Evolutionary conservation across 2,329 filamentous ascomycete genomes (phyloP).

Genomic region (Aureobasidium subglaciale): DNA sequence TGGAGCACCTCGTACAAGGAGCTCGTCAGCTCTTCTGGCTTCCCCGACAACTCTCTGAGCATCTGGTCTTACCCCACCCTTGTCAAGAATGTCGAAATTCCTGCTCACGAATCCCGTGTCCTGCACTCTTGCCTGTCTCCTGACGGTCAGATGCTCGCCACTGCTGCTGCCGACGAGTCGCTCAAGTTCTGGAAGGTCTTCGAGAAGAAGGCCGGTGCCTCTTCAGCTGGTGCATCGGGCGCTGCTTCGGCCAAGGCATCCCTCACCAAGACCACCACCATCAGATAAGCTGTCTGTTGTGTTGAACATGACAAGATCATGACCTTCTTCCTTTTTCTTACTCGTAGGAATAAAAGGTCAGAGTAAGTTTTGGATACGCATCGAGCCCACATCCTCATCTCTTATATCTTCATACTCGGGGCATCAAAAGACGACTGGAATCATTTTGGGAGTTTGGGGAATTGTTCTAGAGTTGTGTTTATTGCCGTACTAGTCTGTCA

Average conservation of each 20-base stretch:
- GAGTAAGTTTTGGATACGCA: conserved; percentile 3
- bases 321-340: conserved; percentile 1
- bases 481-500: neutral
- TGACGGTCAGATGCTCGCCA: conserved; percentile 96
- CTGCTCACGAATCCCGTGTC: conserved; percentile 92
- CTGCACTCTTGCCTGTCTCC: conserved; percentile 95
- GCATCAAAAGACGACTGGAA: neutral
- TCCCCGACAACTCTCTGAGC: conserved; percentile 98
- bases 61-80: conserved; percentile 99
- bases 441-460: neutral
- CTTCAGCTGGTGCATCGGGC: conserved; percentile 57
- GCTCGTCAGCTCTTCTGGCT: conserved; percentile 94
- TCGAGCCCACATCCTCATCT: neutral
- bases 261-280: conserved; percentile 89
- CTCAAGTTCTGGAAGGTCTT: conserved; percentile 99
- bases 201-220: conserved; percentile 86
- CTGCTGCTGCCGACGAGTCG: conserved; percentile 90
- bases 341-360: neutral
- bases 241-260: conserved; percentile 68
- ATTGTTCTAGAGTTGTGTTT: neutral
- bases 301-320: neutral
- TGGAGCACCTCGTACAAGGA: conserved; percentile 98
- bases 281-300: conserved; percentile 21
- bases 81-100: conserved; percentile 96
- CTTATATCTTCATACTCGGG: neutral